Evolutionary conservation across 1,284 basidiomycete species (phyloP).

Genomic region (Fomes fomentarius): DNA sequence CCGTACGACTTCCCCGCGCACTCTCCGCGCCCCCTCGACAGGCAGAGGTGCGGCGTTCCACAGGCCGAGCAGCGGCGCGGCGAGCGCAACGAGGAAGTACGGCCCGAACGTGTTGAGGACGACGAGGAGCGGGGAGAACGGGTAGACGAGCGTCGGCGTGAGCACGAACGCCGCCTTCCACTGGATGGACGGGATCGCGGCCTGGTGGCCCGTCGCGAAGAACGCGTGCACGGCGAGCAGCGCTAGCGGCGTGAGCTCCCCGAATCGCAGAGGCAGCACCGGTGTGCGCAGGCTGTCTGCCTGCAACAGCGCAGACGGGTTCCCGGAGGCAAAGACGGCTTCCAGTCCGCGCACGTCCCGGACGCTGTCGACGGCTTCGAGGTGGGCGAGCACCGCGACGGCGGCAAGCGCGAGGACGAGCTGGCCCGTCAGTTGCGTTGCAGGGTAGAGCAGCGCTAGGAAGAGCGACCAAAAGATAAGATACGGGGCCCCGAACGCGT

Average conservation of each 20-base stretch:
- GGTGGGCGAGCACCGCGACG: constrained; percentile 68
- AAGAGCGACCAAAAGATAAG: constrained; percentile 77
- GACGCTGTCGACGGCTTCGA: constrained; percentile 81
- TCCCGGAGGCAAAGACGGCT: constrained; percentile 47
- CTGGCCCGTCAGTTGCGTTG: constrained; percentile 84
- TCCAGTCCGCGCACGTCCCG: constrained; percentile 71
- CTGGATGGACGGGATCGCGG: constrained; percentile 88
- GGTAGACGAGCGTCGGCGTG: constrained; percentile 69
- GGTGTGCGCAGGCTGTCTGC: constrained; percentile 33
- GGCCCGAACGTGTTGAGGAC: constrained; percentile 83
- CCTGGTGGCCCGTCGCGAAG: constrained; percentile 92
- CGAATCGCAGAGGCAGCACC: constrained; percentile 53
- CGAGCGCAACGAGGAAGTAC: constrained; percentile 64
- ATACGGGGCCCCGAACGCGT: constrained; percentile 88
- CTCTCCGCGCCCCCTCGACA: constrained; percentile 27
- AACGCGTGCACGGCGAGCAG: constrained; percentile 80
- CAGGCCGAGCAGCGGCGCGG: constrained; percentile 74
- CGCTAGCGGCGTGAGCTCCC: constrained; percentile 73
- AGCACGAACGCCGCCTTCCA: constrained; percentile 94
- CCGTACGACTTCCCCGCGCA: constrained; percentile 44
- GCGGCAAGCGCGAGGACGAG: constrained; percentile 67
- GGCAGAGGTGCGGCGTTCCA: constrained; percentile 85
- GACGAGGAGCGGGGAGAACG: constrained; percentile 80
- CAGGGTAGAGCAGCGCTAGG: constrained; percentile 67
- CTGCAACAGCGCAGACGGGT: constrained; percentile 46